phyloP scores from a whole-genome alignment of 768 basidiomycete species.

The Cystobasidium onofrii region DNA sequence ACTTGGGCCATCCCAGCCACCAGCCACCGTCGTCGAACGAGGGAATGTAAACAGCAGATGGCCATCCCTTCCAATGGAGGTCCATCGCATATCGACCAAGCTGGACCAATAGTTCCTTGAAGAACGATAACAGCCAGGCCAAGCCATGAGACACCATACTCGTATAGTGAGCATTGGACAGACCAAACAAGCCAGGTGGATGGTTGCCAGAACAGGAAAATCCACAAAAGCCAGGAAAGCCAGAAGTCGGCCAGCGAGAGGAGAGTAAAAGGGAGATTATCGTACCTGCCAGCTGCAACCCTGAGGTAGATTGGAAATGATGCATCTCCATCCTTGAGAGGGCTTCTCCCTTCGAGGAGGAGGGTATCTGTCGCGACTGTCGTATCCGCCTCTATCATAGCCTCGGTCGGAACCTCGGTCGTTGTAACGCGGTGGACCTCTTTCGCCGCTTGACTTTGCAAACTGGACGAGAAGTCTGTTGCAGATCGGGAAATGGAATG shows the following conservation, averaged over 20 bases:
- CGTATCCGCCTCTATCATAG: conserved; percentile 49
- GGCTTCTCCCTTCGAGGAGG: conserved; percentile 55
- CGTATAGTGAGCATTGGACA: too few relatives aligned
- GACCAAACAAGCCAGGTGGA: not conserved
- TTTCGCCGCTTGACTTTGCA: conserved; percentile 57
- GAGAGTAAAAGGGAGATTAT: conserved; percentile 44
- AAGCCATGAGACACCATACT: too few relatives aligned
- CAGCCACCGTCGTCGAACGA: not conserved
- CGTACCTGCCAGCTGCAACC: conserved; percentile 99
- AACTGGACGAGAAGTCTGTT: conserved; percentile 87
- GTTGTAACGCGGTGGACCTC: conserved; percentile 39
- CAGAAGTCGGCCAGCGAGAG: conserved; percentile 33
- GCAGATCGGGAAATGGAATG: too few relatives aligned
- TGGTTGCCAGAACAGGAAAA: conserved; percentile 1
- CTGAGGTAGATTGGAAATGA: conserved; percentile 79
- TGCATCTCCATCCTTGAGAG: conserved; percentile 50
- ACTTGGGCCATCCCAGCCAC: not conserved
- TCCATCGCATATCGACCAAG: not conserved
- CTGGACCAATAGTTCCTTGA: not conserved
- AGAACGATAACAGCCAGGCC: too few relatives aligned
- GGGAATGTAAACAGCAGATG: not conserved
- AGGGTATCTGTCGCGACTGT: conserved; percentile 62
- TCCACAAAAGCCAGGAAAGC: conserved; percentile 36
- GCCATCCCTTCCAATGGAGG: not conserved
- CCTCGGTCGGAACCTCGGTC: conserved; percentile 58